Evolutionary conservation across 805 yeast species (phyloP), one percentile per base, ranked within the genome.

Genomic region (Metschnikowia picachoensis): DNA sequence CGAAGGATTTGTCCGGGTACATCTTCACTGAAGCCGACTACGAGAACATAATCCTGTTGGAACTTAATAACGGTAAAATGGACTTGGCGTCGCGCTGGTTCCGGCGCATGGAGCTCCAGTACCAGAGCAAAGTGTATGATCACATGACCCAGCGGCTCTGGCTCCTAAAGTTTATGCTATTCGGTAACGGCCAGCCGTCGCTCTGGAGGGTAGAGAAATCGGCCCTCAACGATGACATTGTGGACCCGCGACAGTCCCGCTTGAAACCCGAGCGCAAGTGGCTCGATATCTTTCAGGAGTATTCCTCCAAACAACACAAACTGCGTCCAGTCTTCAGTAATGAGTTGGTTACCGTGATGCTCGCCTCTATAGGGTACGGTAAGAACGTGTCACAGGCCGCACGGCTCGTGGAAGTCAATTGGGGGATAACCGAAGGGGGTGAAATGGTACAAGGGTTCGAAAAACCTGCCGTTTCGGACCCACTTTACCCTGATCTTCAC

Each of bases 21-120:
- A 14, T 15, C 27, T 34, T 30, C 33, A 38, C 32, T 33, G 30
- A 37, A 33, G 44, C 46, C 3, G 76, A 72, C 55, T 70, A 60
- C 50, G 76, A 72, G 48, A 72, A 68, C 53, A 57, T 72, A 48
- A 62, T 71, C 15, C 16, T 41, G 36, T 55, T 71, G 43, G 76
- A 72, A 50, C 53, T 64, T 41, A 49, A 55, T 43, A 70, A 67
- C 54, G 50, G 48, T n/a, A 71, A 70, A 47, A 48, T 65, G 33
- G 76, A 72, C 54, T 60, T 71, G 52, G 75, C 72, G 3, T 57
- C 67, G 4, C 60, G 59, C 42, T 72, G 76, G 75, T 67, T 69
- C 47, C 61, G 57, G 40, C 55, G 61, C 39, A 62, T 70, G 47
- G 67, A 68, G 41, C 63, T 37, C 44, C 57, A 53, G 10, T n/a